Evolutionary conservation across 1,139 yeast genomes (phyloP).

Genomic region (Nematodospora anomalae): DNA sequence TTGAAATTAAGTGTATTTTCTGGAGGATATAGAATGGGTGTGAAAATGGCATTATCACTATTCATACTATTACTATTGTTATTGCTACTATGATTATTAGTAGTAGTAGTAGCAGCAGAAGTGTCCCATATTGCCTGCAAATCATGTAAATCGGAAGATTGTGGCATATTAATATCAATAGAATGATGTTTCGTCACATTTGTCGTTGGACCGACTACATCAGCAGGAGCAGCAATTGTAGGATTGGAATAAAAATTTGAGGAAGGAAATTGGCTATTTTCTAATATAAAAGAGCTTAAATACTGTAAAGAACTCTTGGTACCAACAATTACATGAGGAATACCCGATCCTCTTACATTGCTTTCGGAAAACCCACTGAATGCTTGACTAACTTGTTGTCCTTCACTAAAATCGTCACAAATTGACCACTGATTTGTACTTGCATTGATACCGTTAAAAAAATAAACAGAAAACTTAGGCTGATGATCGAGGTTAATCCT

Average conservation of each 20-base stretch:
- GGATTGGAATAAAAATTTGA: background rate
- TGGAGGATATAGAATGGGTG: conserved; percentile 1
- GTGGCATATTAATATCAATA: background rate
- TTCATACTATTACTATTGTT: background rate
- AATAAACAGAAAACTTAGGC: conserved; percentile 77
- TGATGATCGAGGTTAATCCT: conserved; percentile 53
- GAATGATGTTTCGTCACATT: background rate
- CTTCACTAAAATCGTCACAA: conserved; percentile 81
- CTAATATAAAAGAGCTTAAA: conserved; percentile 55
- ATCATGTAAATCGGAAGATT: background rate
- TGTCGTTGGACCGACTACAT: background rate
- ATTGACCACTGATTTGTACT: conserved; percentile 73
- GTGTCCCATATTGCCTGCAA: background rate
- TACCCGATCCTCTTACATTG: conserved; percentile 30
- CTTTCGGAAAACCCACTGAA: conserved; percentile 23
- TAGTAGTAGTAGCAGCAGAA: too few species aligned
- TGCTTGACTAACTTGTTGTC: conserved; percentile 74
- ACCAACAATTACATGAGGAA: conserved; percentile 59
- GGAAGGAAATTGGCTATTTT: conserved; percentile 24
- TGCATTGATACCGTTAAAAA: conserved; percentile 51
- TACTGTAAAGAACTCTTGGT: conserved; percentile 50
- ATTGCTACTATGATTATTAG: too few species aligned
- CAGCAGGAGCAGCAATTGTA: background rate
- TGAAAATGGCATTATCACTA: background rate
- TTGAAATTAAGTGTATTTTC: background rate